Base-by-base conservation (phyloP, 2,329 filamentous ascomycete species). In the Fusarium aywerte region DNA sequence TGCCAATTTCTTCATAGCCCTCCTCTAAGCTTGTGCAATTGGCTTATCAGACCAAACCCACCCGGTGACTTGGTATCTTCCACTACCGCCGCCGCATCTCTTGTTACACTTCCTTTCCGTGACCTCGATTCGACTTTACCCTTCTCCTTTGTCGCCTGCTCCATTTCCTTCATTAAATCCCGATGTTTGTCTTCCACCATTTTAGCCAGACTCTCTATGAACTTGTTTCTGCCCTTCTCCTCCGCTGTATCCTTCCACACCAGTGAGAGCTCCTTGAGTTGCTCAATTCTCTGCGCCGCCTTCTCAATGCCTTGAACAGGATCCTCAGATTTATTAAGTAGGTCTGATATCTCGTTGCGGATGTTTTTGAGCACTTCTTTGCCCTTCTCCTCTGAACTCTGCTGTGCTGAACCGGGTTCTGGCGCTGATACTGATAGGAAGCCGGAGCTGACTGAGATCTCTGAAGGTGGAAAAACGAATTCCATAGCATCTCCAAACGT, bases 211-310 rank as follows among this genome's bases (percentile, higher is more conserved):
- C 86, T 85, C 67, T 98, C 95, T 18, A 99, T 89, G 75, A 97
- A 93, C 73, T 88, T 91, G 11, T 81, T 81, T 52, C 96, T 84
- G 7, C 93, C 92, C 79, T 92, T 96, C 77, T 98, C 96, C 80
- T 99, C 96, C 0, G 92, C 91, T 4, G 96, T 97, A n/a, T 93
- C 93, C 76, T 91, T 95, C 94, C 96, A 99, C 21, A 99, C 89
- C n/a, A 80, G 80, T 5, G 89, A 88, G 66, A 98, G 80, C 65
- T 89, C 86, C 73, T 93, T 90, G 56, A 98, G 83, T 74, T 92
- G 88, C 73, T 93, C 90, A 15, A 98, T 89, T 42, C 92, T 84
- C 55, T 85, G 84, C 13, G 87, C 87, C 0, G 96, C 96, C 58
- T 89, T 89, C 67, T 92, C 89, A 10, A 96, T 83, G 16, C 92